Conservation (phyloP, 75 land plant species). For the Picea sitchensis region DNA sequence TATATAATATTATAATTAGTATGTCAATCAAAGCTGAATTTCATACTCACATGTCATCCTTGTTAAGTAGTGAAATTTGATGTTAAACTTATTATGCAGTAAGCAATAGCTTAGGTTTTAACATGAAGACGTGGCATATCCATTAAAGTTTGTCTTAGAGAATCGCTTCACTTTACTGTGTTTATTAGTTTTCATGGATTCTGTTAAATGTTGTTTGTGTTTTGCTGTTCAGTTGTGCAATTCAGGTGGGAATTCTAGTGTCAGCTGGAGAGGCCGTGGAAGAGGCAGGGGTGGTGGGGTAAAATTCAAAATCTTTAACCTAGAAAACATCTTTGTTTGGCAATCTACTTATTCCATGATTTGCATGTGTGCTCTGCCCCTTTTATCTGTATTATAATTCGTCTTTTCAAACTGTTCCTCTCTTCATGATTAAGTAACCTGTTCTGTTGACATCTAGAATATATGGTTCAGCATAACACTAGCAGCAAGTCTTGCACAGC, state of each 20-base stretch:
- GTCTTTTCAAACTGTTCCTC: not conserved
- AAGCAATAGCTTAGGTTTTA: not conserved
- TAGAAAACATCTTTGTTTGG: not conserved
- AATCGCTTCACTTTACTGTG: not conserved
- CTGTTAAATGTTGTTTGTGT: not conserved
- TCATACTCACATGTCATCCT: not conserved
- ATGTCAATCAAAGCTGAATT: not conserved
- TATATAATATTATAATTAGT: not conserved
- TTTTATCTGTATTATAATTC: not conserved
- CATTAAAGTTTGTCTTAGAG: not conserved
- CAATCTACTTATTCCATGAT: not conserved
- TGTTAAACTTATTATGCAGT: not conserved
- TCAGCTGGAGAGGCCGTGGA: constrained; percentile 13
- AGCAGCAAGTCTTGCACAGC: not conserved
- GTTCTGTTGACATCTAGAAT: not conserved
- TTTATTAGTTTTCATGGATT: not conserved
- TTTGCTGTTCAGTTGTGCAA: constrained; percentile 14
- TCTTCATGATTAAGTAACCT: not conserved
- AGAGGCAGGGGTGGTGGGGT: constrained; percentile 30
- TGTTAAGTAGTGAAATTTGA: not conserved
- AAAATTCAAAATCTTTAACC: not conserved
- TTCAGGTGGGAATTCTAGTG: constrained; percentile 18
- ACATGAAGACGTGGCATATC: not conserved
- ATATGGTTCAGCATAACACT: not conserved
- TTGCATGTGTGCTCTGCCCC: not conserved